Conservation (phyloP, 768 basidiomycete genomes). For the Trametes villosa region DNA sequence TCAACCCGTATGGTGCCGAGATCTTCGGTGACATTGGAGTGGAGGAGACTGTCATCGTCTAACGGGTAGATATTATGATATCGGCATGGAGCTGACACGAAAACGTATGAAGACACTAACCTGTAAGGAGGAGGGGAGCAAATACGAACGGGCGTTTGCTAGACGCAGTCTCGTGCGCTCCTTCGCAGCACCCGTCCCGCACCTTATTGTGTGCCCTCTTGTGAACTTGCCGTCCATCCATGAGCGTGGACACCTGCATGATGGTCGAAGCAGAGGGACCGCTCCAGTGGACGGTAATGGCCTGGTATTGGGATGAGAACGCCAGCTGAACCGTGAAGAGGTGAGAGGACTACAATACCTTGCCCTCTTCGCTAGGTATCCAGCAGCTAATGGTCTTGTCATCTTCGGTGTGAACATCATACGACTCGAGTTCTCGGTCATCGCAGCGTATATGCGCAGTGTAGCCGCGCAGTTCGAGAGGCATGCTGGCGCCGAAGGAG, state of each 20-base stretch:
- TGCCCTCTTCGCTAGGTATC: too few relatives aligned
- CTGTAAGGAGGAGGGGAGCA: not conserved
- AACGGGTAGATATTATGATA: not conserved
- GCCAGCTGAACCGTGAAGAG: too few relatives aligned
- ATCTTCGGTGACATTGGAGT: not conserved
- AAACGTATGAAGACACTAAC: not conserved
- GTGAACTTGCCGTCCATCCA: too few relatives aligned
- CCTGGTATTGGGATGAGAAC: too few relatives aligned
- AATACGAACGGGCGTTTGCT: not conserved
- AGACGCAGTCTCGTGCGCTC: not conserved
- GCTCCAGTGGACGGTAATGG: constrained; percentile 1
- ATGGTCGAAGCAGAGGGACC: not conserved
- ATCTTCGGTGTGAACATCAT: too few relatives aligned
- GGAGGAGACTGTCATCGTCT: constrained; percentile 9
- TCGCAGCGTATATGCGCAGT: too few relatives aligned
- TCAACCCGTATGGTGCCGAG: constrained; percentile 12
- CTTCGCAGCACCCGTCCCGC: not conserved
- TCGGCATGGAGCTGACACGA: not conserved
- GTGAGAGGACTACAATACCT: too few relatives aligned
- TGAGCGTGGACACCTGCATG: not conserved
- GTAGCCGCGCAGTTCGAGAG: too few relatives aligned
- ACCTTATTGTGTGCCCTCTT: too few relatives aligned
- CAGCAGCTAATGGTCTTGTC: too few relatives aligned
- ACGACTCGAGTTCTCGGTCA: too few relatives aligned
- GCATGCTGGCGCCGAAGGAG: too few relatives aligned